Conservation (phyloP, 805 yeast genomes). For the Starmerella sp. region DNA sequence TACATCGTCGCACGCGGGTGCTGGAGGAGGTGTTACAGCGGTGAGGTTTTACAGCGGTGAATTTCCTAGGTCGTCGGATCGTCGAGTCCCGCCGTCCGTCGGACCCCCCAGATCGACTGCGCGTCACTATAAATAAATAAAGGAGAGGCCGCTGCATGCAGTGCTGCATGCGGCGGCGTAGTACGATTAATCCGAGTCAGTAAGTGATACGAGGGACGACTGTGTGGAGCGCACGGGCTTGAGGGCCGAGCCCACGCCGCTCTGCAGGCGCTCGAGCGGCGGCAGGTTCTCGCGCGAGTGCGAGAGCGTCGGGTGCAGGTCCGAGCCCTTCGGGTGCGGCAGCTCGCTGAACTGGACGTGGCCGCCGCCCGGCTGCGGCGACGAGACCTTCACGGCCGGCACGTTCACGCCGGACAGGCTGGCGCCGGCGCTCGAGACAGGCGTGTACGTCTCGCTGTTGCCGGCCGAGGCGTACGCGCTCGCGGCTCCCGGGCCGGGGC, state of each 20-base stretch:
- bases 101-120: background rate
- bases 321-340: slow-evolving; percentile 18
- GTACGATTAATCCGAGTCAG: slow-evolving; percentile 21
- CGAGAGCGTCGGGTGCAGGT: background rate
- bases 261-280: slow-evolving; percentile 19
- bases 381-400: background rate
- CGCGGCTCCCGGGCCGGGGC: background rate
- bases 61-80: too few species aligned
- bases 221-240: slow-evolving; percentile 21
- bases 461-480: background rate
- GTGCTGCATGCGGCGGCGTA: background rate
- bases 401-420: background rate
- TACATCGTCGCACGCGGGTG: slow-evolving; percentile 63
- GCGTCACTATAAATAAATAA: background rate
- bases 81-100: too few species aligned
- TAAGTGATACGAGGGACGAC: slow-evolving; percentile 22
- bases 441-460: background rate
- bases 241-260: slow-evolving; percentile 15
- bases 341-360: slow-evolving; percentile 18
- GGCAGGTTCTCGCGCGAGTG: slow-evolving; percentile 6
- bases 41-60: background rate
- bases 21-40: slow-evolving; percentile 32
- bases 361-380: background rate
- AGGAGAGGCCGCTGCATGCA: background rate
- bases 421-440: background rate